Evolutionary conservation across 2,329 filamentous ascomycete genomes (phyloP).

Genomic region (Exserohilum turcica): DNA sequence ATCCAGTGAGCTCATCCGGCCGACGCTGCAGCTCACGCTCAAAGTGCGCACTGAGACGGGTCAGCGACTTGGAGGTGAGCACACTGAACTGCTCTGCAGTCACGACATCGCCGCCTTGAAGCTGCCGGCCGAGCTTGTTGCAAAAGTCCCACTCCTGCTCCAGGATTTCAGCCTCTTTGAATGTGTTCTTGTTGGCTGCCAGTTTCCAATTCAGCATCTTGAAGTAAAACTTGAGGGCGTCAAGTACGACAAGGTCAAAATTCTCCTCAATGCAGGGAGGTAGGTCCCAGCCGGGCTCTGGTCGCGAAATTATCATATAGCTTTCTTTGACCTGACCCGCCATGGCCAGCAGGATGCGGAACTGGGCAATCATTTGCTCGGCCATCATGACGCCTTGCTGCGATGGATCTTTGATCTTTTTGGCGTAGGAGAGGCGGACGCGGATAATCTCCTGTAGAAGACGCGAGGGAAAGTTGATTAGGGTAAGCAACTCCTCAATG

Average conservation of each 20-base stretch:
- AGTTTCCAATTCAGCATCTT: constrained; percentile 98
- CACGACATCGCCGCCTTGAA: constrained; percentile 94
- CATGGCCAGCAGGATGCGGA: constrained; percentile 88
- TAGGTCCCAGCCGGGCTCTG: constrained; percentile 91
- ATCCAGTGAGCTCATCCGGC: constrained; percentile 75
- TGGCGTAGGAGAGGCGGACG: constrained; percentile 86
- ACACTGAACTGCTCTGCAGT: constrained; percentile 97
- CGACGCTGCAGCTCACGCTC: constrained; percentile 86
- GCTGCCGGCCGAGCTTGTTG: constrained; percentile 86
- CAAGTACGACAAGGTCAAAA: constrained; percentile 88
- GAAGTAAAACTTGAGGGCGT: constrained; percentile 97
- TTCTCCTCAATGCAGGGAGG: constrained; percentile 96
- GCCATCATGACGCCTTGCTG: constrained; percentile 93
- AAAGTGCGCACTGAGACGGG: constrained; percentile 86
- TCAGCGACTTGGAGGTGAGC: constrained; percentile 89
- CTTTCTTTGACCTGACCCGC: constrained; percentile 92
- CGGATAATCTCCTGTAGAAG: constrained; percentile 96
- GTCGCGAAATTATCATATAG: constrained; percentile 80
- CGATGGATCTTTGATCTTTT: constrained; percentile 92
- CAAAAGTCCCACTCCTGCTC: constrained; percentile 99
- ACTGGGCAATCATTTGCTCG: constrained; percentile 97
- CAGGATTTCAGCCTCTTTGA: constrained; percentile 96
- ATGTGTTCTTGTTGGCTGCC: constrained; percentile 96
- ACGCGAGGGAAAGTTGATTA: constrained; percentile 96
- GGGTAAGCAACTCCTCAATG: constrained; percentile 90